These are phyloP conservation scores for Solanum clarkiae DNA, from an alignment of 257 asterid genomes.

Conservation along the genomic window DNA sequence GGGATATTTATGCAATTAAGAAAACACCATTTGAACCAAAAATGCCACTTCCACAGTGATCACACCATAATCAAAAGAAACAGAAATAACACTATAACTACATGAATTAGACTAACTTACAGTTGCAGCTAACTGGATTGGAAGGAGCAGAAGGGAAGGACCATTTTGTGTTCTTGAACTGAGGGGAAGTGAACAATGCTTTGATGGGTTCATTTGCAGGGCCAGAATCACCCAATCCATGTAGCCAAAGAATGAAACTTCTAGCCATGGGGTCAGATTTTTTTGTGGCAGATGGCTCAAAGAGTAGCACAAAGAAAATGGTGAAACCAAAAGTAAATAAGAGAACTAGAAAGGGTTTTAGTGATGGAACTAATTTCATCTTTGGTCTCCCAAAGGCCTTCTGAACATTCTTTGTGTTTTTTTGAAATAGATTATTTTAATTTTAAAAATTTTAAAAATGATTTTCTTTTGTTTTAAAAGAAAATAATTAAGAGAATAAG, in stretches of 20 bases:
- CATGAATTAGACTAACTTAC: conserved; percentile 26
- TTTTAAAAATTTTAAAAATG: background rate
- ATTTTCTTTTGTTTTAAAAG: background rate
- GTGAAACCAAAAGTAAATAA: conserved; percentile 43
- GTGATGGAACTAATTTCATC: conserved; percentile 22
- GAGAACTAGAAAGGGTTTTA: conserved; percentile 36
- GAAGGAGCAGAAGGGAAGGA: conserved; percentile 95
- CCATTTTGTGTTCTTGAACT: conserved; percentile 68
- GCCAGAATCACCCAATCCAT: conserved; percentile 95
- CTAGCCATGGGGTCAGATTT: conserved; percentile 45
- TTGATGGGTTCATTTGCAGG: conserved; percentile 92
- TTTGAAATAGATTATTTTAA: background rate
- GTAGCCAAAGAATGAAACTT: conserved; percentile 82
- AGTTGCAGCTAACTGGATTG: conserved; percentile 79
- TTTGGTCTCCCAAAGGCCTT: background rate
- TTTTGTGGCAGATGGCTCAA: conserved; percentile 7
- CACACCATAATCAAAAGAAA: background rate
- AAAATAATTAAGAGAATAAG: no score
- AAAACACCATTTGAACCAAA: background rate
- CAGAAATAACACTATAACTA: background rate
- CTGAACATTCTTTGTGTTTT: background rate
- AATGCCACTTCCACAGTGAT: background rate
- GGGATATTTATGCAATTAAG: background rate
- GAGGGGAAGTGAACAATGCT: conserved; percentile 63
- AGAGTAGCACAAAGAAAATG: conserved; percentile 27